phyloP scores from a whole-genome alignment of 2,329 filamentous ascomycete species.

The Talaromyces sp. region DNA sequence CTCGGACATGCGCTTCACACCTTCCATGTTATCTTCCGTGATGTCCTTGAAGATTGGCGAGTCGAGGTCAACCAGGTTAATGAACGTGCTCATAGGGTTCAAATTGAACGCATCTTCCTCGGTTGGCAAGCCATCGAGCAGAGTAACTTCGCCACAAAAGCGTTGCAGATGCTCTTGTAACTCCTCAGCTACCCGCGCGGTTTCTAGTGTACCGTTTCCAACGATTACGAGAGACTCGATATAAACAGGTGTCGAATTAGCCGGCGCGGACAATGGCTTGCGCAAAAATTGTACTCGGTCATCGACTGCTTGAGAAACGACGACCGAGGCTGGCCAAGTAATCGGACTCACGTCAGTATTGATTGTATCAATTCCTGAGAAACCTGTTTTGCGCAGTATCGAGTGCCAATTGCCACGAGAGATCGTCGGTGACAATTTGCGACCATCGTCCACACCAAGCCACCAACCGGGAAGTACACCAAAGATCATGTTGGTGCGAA shows the following conservation, averaged over 20 bases:
- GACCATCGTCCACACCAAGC: slow-evolving; percentile 23
- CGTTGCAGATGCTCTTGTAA: not conserved
- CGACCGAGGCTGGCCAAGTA: not conserved
- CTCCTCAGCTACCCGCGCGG: not conserved
- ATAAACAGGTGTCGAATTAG: not conserved
- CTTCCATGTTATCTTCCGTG: slow-evolving; percentile 16
- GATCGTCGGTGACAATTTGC: not conserved
- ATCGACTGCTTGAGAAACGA: not conserved
- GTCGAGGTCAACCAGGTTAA: slow-evolving; percentile 15
- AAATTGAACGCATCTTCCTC: not conserved
- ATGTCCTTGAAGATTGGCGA: slow-evolving; percentile 24
- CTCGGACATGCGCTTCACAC: slow-evolving; percentile 18
- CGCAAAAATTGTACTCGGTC: not conserved
- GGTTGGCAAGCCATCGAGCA: not conserved
- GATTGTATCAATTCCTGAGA: slow-evolving; percentile 8
- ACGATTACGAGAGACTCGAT: not conserved
- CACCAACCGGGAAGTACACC: slow-evolving; percentile 38
- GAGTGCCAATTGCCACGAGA: not conserved
- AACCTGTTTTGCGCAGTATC: slow-evolving; percentile 4
- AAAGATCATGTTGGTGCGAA: slow-evolving; percentile 13
- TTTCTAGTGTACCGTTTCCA: not conserved
- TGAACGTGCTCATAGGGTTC: not conserved
- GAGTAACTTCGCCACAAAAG: not conserved
- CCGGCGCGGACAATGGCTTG: not conserved
- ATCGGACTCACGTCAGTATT: not conserved